Percentiles rank a stretch among this genome's conserved stretches.
These are phyloP conservation scores for Flaveria floridana DNA, from an alignment of 140 eudicot genomes.

Conservation along the genomic window DNA sequence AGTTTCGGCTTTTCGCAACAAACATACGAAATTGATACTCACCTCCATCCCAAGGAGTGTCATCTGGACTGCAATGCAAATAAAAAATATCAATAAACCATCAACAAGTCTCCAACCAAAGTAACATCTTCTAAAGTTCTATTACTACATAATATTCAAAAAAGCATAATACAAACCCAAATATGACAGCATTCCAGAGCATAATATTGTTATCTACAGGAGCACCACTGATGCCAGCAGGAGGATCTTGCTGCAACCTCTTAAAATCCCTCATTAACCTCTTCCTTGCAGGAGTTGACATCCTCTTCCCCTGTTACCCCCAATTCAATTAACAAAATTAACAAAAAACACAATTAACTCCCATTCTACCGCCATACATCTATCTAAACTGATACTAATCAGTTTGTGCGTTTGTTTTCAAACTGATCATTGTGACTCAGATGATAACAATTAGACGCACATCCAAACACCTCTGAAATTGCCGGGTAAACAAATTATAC, in stretches of 20 bases:
- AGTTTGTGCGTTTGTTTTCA: too few species aligned
- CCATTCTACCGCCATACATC: too few species aligned
- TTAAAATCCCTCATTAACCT: conserved; percentile 68
- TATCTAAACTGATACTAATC: too few species aligned
- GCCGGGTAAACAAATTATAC: too few species aligned
- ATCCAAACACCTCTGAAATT: too few species aligned
- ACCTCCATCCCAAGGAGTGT: conserved; percentile 79
- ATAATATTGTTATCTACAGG: conserved; percentile 59
- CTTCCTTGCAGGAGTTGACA: conserved; percentile 68
- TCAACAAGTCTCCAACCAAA: neutral
- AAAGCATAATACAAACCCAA: conserved; percentile 40
- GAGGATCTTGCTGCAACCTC: conserved; percentile 48
- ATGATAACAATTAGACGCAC: too few species aligned
- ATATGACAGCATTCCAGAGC: conserved; percentile 71
- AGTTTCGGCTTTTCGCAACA: too few species aligned
- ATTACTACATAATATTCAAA: neutral
- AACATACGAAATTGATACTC: neutral
- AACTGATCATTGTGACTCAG: too few species aligned
- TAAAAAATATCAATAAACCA: neutral
- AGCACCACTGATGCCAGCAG: conserved; percentile 68
- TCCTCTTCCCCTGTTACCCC: conserved; percentile 38
- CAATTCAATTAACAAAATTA: too few species aligned
- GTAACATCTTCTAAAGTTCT: neutral
- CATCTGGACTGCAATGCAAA: conserved; percentile 61
- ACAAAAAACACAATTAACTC: too few species aligned